phyloP scores from a whole-genome alignment of 2,329 filamentous ascomycete species.

The Epicoccum sorghinum region DNA sequence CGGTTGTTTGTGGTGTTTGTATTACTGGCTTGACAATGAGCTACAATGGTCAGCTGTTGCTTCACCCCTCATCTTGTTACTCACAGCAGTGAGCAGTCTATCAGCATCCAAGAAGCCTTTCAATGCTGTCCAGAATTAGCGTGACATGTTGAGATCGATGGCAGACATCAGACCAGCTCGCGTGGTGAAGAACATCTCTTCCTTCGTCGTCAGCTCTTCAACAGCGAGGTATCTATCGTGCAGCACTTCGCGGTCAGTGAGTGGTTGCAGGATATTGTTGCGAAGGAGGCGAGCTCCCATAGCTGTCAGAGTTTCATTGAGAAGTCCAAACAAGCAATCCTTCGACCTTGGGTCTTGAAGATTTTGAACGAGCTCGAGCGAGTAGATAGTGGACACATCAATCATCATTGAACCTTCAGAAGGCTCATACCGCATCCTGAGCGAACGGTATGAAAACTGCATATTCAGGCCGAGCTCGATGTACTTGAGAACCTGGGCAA shows the following conservation, averaged over 20 bases:
- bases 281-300: conserved; percentile 87
- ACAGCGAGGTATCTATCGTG: conserved; percentile 78
- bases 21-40: conserved; percentile 77
- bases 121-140: conserved; percentile 57
- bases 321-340: conserved; percentile 80
- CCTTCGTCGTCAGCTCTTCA: conserved; percentile 78
- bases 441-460: conserved; percentile 76
- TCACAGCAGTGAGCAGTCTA: conserved; percentile 74
- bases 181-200: conserved; percentile 82
- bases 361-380: conserved; percentile 90
- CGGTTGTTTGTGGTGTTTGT: conserved; percentile 69
- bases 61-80: not conserved
- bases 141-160: conserved; percentile 11
- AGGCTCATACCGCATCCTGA: conserved; percentile 85
- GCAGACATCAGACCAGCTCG: conserved; percentile 63
- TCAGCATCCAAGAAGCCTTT: conserved; percentile 81
- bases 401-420: conserved; percentile 96
- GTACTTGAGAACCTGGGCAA: conserved; percentile 74
- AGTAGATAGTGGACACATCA: conserved; percentile 83
- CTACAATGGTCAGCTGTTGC: conserved; percentile 48
- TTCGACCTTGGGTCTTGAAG: conserved; percentile 77
- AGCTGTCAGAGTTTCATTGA: conserved; percentile 84
- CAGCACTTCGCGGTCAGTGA: conserved; percentile 73
- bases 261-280: conserved; percentile 87
- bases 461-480: conserved; percentile 72